phyloP scores from a whole-genome alignment of 148 eudicot species.

The Camellia granthamiana region DNA sequence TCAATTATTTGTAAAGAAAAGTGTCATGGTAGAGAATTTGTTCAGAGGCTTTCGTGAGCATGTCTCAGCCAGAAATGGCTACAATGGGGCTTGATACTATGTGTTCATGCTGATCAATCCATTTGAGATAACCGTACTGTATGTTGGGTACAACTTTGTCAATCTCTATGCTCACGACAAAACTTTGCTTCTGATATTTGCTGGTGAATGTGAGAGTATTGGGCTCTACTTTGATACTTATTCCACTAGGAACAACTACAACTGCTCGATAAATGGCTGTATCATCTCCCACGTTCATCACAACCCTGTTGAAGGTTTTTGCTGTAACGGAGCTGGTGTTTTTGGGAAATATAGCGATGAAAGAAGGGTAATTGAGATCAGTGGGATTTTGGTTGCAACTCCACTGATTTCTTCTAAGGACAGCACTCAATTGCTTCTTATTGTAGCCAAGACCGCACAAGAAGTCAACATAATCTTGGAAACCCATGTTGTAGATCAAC shows the following conservation, averaged over 20 bases:
- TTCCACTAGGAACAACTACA: neutral
- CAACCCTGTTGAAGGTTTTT: neutral
- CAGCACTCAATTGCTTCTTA: too few relatives aligned
- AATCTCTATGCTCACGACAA: neutral
- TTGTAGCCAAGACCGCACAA: too few relatives aligned
- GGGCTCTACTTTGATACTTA: constrained; percentile 5
- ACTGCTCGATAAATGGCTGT: constrained; percentile 3
- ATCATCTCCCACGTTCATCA: neutral
- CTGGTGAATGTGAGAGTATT: neutral
- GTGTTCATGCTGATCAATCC: neutral
- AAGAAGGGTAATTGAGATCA: constrained; percentile 7
- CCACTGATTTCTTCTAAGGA: too few relatives aligned
- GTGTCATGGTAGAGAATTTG: too few relatives aligned
- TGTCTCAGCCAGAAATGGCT: neutral
- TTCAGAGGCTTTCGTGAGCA: too few relatives aligned
- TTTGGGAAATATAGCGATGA: neutral
- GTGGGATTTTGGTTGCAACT: neutral
- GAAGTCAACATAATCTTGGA: too few relatives aligned
- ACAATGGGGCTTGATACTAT: constrained; percentile 1
- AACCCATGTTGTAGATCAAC: too few relatives aligned
- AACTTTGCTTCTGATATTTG: neutral
- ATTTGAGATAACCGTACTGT: neutral
- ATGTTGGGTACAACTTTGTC: neutral
- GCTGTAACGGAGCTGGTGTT: neutral
- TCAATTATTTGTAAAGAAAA: too few relatives aligned